phyloP scores from a whole-genome alignment of 2,329 filamentous ascomycete genomes.

The Scleromitrula shiraiana region DNA sequence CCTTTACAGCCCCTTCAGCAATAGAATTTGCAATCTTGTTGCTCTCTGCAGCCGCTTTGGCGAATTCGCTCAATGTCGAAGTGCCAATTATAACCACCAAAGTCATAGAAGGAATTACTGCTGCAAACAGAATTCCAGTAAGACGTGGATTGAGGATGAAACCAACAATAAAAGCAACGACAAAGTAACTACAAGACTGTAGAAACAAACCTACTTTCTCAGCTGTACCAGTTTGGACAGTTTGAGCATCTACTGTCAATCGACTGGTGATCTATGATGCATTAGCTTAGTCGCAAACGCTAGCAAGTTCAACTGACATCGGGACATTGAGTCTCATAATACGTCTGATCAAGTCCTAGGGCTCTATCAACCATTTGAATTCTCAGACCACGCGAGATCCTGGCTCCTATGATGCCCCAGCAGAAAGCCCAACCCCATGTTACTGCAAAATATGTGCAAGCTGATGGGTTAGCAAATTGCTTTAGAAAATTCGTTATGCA shows the following conservation, averaged over 20 bases:
- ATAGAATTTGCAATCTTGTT: slow-evolving; percentile 43
- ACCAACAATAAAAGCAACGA: slow-evolving; percentile 50
- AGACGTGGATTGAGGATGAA: slow-evolving; percentile 49
- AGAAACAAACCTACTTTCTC: slow-evolving; percentile 54
- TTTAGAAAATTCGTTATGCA: not conserved
- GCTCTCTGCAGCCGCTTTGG: slow-evolving; percentile 35
- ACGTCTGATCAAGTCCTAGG: slow-evolving; percentile 43
- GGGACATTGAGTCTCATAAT: slow-evolving; percentile 41
- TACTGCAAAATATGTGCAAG: slow-evolving; percentile 40
- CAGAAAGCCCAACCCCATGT: slow-evolving; percentile 42
- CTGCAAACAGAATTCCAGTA: slow-evolving; percentile 44
- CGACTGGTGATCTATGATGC: slow-evolving; percentile 44
- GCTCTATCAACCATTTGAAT: slow-evolving; percentile 39
- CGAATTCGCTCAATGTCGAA: slow-evolving; percentile 35
- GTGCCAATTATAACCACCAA: slow-evolving; percentile 40
- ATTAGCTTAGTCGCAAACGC: slow-evolving; percentile 31
- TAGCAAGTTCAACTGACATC: slow-evolving; percentile 34
- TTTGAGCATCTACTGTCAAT: slow-evolving; percentile 48
- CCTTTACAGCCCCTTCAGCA: slow-evolving; percentile 43
- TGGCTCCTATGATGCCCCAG: slow-evolving; percentile 42
- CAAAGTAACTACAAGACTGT: slow-evolving; percentile 47
- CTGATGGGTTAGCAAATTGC: slow-evolving; percentile 18
- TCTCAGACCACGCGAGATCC: slow-evolving; percentile 39
- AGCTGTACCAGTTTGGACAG: slow-evolving; percentile 48
- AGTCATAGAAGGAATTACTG: slow-evolving; percentile 44